A percentile compares a stretch with the other conserved stretches of the same genome.
Evolutionary conservation across 2,329 filamentous ascomycete species (phyloP).

Genomic region (Arthrobotrys megalospora): DNA sequence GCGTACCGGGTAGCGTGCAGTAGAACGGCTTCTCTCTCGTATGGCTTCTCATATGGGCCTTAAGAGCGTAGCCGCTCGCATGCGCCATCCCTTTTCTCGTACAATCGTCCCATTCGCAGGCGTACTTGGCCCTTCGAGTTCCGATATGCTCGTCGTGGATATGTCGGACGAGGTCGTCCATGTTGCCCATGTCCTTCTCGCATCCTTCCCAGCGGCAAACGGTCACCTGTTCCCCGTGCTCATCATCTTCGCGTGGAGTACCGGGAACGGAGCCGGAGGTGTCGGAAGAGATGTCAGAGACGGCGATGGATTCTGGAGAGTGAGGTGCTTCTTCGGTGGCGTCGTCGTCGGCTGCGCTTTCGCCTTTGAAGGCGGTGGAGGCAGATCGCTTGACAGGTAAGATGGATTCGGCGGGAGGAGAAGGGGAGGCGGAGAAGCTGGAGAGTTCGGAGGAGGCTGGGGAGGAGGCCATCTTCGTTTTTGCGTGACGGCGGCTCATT

Average conservation of each 20-base stretch:
- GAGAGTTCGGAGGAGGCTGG: slow-evolving; percentile 69
- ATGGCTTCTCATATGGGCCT: slow-evolving; percentile 97
- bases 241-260: slow-evolving; percentile 79
- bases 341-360: slow-evolving; percentile 68
- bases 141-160: slow-evolving; percentile 96
- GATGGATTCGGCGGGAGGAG: slow-evolving; percentile 58
- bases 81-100: slow-evolving; percentile 89
- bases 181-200: slow-evolving; percentile 79
- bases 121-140: slow-evolving; percentile 93
- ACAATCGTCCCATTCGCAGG: slow-evolving; percentile 97
- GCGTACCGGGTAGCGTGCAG: slow-evolving; percentile 88
- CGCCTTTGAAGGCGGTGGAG: slow-evolving; percentile 68
- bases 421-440: slow-evolving; percentile 59
- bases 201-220: slow-evolving; percentile 85
- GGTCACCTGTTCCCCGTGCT: slow-evolving; percentile 80
- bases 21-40: slow-evolving; percentile 99
- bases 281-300: slow-evolving; percentile 83
- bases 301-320: slow-evolving; percentile 69
- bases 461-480: slow-evolving; percentile 66
- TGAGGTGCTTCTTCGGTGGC: slow-evolving; percentile 71
- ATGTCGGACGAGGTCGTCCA: slow-evolving; percentile 85
- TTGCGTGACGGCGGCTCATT: slow-evolving; percentile 58
- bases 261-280: slow-evolving; percentile 87
- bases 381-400: slow-evolving; percentile 53
- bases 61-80: slow-evolving; percentile 93